Base-by-base conservation (phyloP, 2,329 filamentous ascomycete genomes). In the Chaetomiaceae sp. region DNA sequence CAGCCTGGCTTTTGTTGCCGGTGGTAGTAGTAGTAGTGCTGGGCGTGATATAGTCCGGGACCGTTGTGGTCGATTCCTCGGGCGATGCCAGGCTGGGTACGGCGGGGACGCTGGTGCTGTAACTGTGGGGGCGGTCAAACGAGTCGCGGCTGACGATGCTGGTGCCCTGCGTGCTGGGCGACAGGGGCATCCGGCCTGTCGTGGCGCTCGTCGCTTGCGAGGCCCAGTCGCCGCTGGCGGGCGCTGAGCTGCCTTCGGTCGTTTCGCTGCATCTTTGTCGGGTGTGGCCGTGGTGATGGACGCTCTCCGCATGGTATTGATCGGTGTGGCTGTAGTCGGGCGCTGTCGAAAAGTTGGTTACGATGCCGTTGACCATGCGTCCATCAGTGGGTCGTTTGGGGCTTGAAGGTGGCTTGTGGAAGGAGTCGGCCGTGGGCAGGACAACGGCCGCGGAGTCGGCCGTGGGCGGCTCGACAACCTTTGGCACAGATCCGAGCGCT, bases 111-210 rank as follows among this genome's bases (percentile, higher is more conserved):
- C 74, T 75, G 34, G 69, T 65, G 3, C 29, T 25, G 31, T 50
- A 44, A 31, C 47, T 50, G 31, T 27, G 36, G 5, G 74, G 72
- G 17, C 74, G 75, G 43, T 83, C 81, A 50, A 76, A 63, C 7
- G 80, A 83, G 39, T 83, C 80, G 51, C 76, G 75, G 67, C 82
- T 85, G 59, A 82, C 77, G 58, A 85, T 81, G 66, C 82, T 85
- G 17, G 83, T 85, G 36, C 82, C 83, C 63, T 83, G 76, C 3
- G 83, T 85, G 64, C 82, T 85, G 2, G 83, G 83, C 22, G 82
- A 85, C 33, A 84, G 69, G 3, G 82, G 81, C 77, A 83, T 78
- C 68, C 83, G 84, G 46, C 80, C 78, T 1, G 81, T 84, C 1
- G 81, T 82, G 8, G 81, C 81, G 61, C 80, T 84, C 14, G 82